Conservation (phyloP, 2,329 filamentous ascomycete genomes). For the Aspergillus carbonarius region DNA sequence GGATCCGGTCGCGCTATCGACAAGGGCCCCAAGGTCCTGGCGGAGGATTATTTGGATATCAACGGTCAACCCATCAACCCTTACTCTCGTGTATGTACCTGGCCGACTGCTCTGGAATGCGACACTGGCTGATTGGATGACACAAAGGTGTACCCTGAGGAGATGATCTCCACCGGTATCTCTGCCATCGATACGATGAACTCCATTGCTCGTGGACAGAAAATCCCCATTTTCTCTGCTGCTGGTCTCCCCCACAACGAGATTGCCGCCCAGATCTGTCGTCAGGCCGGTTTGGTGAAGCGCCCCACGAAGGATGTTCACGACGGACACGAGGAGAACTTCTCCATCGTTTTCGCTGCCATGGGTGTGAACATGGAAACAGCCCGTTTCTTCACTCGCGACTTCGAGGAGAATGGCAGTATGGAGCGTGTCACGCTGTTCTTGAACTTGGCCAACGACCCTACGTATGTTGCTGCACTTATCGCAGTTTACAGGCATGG, state of each 20-base stretch:
- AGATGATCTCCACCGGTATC: conserved; percentile 99
- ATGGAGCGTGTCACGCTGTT: conserved; percentile 96
- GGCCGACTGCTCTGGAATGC: background rate
- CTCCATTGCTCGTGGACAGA: conserved; percentile 96
- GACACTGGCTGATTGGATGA: conserved; percentile 9
- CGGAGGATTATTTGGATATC: conserved; percentile 98
- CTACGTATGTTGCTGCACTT: conserved; percentile 66
- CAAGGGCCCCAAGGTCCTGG: conserved; percentile 96
- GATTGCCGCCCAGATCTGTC: conserved; percentile 97
- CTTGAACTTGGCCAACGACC: conserved; percentile 98
- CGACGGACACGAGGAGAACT: conserved; percentile 97
- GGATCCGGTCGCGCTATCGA: conserved; percentile 97
- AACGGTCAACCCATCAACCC: conserved; percentile 99
- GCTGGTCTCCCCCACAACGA: conserved; percentile 98
- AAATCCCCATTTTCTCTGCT: conserved; percentile 99
- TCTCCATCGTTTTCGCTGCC: conserved; percentile 98
- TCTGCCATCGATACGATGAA: conserved; percentile 99
- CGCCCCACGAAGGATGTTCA: conserved; percentile 93
- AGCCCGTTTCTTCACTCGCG: conserved; percentile 94
- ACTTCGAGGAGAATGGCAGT: conserved; percentile 99
- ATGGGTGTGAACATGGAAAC: conserved; percentile 99
- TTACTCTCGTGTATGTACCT: conserved; percentile 73
- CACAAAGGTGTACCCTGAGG: conserved; percentile 87
- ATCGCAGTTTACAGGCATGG: background rate
- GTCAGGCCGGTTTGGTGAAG: conserved; percentile 90